These are phyloP conservation scores for Metschnikowia gelsemii DNA, from an alignment of 805 yeast genomes.

Conservation along the genomic window DNA sequence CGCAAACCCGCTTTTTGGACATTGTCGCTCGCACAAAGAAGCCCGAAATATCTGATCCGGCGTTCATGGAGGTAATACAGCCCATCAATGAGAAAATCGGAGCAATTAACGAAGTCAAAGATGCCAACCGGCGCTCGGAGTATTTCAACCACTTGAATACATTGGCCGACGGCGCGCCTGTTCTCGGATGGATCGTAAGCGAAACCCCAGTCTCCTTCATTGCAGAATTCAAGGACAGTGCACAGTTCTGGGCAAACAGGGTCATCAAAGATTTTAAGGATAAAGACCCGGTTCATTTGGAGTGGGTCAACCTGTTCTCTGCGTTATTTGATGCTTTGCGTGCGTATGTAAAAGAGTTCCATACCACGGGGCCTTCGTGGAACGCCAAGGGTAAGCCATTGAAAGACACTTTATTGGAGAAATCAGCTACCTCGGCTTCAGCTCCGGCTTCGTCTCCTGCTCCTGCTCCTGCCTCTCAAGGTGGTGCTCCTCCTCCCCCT, in stretches of 20 bases:
- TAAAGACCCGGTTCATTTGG: conserved; percentile 61
- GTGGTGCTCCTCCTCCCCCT: conserved; percentile 65
- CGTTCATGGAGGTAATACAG: conserved; percentile 52
- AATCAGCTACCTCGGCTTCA: conserved; percentile 18
- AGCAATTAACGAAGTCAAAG: conserved; percentile 64
- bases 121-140: conserved; percentile 66
- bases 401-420: conserved; percentile 43
- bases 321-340: conserved; percentile 67
- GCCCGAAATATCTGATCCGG: conserved; percentile 58
- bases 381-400: conserved; percentile 56
- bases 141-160: conserved; percentile 73
- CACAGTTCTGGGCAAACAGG: conserved; percentile 92
- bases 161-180: conserved; percentile 85
- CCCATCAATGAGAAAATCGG: conserved; percentile 68
- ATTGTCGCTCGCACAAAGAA: conserved; percentile 61
- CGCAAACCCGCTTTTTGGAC: conserved; percentile 57
- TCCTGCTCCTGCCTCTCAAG: conserved; percentile 31
- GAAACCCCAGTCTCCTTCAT: conserved; percentile 73
- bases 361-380: conserved; percentile 86
- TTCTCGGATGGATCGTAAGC: conserved; percentile 85
- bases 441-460: too few relatives aligned
- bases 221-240: conserved; percentile 83
- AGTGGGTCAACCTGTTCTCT: conserved; percentile 76
- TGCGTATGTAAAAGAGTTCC: conserved; percentile 71
- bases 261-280: conserved; percentile 83